Evolutionary conservation across 345 rosid species (phyloP), one percentile per base, ranked within the genome.

Genomic region (Adansonia digitata): DNA sequence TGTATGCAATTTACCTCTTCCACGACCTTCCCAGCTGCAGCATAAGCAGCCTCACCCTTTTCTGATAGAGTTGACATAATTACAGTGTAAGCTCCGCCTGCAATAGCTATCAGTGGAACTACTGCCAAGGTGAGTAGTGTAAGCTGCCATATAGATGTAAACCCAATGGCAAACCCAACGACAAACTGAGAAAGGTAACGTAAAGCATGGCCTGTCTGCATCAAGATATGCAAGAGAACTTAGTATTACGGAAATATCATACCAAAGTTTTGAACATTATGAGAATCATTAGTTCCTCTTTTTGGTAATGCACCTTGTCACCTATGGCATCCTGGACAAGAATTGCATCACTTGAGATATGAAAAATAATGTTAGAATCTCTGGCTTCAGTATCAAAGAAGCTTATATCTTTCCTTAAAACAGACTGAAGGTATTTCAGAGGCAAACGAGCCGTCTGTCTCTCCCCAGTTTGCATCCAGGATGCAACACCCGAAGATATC

Each of bases 261-360:
- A 20, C 4, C 40, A 49, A 74, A 49, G 8, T 62, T 46, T 52
- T 39, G 15, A 26, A n/a, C 34, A n/a, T 57, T 45, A 39, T 63
- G 37, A 49, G 42, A 66, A 61, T 10, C 68, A 59, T 53, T 13
- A 24, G 55, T 35, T 37, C 18, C 18, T 71, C 59, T 39, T 34
- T 72, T 55, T 62, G 55, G 1, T 75, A 20, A n/a, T 17, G 7
- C 82, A 94, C 97, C 90, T 94, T 92, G 79, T 94, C 96, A 43
- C 97, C 94, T 18, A 94, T 90, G 7, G 92, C 97, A 80, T 94
- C 98, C 80, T 94, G 97, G 48, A 94, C 89, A 55, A 92, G 86
- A 74, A 94, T 80, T n/a, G 92, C 95, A 45, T 90, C 98, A 26
- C 93, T 94, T 15, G 93, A 88, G 51, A 94, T 94, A 75, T 86